Evolutionary conservation across 2,329 filamentous ascomycete genomes (phyloP), one percentile per base, ranked within the genome.

Genomic region (Neoarthrinium moseri): DNA sequence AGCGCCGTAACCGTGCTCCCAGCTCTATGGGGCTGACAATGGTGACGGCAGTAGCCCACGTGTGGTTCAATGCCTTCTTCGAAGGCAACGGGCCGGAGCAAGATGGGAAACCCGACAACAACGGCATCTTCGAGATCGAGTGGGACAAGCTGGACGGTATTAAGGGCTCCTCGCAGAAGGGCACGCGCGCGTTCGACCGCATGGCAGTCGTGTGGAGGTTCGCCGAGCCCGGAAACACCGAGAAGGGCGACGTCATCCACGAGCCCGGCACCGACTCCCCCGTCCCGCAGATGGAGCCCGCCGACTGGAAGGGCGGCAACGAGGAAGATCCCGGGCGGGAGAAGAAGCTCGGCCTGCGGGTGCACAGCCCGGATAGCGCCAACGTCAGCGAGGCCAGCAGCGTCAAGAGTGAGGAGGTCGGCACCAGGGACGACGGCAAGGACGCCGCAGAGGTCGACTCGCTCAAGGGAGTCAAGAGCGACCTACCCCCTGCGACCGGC

Each of bases 61-160:
- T 96, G 13, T 99, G 94, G 94, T 96, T 96, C 74, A 99, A 99
- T 60, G 75, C 84, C 2, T 97, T 84, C 67, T 97, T 97, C 58
- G 94, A 97, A 68, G 91, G 91, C 35, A 72, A 80, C 17, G 87
- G 87, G 0, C 84, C 86, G 0, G 87, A 91, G 59, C 75, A 83
- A 33, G 66, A 71, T 22, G 89, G 87, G 20, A 69, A 74, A 13
- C 75, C 89, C 0, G 77, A 87, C 39, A 77, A 84, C 34, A 87
- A 78, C 8, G 92, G 80, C 10, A 71, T 82, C 3, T 83, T 83
- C 40, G 67, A 71, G 47, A 77, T 83, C 22, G 74, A 75, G 1
- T 83, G 80, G 80, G 78, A 81, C 30, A 73, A 74, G 44, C 88
- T 99, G 82, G 94, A 99, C 56, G 94, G 94, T 3, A 91, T 99